A percentile compares a stretch with the other conserved stretches of the same genome.
phyloP scores from a whole-genome alignment of 1,139 yeast genomes.

The Scheffersomyces illinoinensis region DNA sequence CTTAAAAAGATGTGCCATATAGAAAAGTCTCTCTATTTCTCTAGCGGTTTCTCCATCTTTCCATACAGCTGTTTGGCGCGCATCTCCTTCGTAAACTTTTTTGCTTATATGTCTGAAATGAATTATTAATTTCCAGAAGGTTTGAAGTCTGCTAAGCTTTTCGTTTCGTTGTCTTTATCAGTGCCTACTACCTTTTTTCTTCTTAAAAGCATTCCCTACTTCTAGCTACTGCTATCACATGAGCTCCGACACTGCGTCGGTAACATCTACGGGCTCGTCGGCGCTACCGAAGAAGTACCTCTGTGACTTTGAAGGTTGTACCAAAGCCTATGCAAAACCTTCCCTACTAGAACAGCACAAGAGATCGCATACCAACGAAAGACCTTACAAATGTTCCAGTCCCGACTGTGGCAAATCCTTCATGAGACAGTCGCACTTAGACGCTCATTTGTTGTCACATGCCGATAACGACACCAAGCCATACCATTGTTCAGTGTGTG shows the following conservation, averaged over 20 bases:
- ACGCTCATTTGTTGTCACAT: constrained; percentile 72
- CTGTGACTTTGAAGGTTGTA: constrained; percentile 68
- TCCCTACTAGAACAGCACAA: constrained; percentile 80
- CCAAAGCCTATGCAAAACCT: constrained; percentile 77
- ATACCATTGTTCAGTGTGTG: constrained; percentile 71
- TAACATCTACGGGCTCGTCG: constrained; percentile 15
- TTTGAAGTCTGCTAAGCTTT: neutral
- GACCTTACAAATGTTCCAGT: constrained; percentile 68
- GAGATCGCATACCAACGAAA: constrained; percentile 73
- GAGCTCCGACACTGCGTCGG: constrained; percentile 1
- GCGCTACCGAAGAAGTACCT: constrained; percentile 56
- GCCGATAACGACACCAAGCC: constrained; percentile 61
- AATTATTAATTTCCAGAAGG: neutral
- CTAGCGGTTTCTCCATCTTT: neutral
- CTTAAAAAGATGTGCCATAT: neutral
- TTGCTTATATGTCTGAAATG: neutral
- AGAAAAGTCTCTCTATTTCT: neutral
- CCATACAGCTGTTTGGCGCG: neutral
- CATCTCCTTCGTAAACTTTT: neutral
- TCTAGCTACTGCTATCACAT: neutral
- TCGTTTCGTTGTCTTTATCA: neutral
- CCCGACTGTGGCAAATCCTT: constrained; percentile 65
- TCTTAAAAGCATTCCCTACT: neutral
- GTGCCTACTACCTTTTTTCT: neutral
- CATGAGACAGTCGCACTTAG: constrained; percentile 74